Evolutionary conservation across 257 asterid species (phyloP).

Genomic region (Mitragyna speciosa): DNA sequence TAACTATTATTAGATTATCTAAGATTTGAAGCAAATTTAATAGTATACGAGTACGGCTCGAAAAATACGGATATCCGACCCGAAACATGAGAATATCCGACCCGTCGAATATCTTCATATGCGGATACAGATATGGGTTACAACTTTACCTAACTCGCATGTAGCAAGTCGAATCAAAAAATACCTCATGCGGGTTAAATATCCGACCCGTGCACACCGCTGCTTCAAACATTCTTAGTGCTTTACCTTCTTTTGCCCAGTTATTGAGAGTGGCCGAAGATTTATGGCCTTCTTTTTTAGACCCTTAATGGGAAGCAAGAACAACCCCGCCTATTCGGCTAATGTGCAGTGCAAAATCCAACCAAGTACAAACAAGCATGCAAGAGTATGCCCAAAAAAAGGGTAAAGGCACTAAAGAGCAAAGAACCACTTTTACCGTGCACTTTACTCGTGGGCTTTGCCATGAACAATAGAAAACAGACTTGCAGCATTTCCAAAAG

Average conservation of each 20-base stretch:
- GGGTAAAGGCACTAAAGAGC: not conserved
- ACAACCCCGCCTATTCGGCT: not conserved
- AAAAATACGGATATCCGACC: too few species aligned
- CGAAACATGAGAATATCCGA: too few species aligned
- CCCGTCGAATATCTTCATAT: too few species aligned
- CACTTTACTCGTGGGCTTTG: conserved; percentile 13
- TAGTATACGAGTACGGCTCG: too few species aligned
- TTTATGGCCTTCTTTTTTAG: not conserved
- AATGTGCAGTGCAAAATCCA: not conserved
- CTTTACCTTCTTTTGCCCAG: not conserved
- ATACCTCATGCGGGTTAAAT: too few species aligned
- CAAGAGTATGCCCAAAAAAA: not conserved
- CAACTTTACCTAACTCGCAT: too few species aligned
- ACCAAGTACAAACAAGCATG: not conserved
- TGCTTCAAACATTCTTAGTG: not conserved
- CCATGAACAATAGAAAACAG: not conserved
- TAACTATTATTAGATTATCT: too few species aligned
- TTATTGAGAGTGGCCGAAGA: not conserved
- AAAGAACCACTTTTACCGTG: conserved; percentile 8
- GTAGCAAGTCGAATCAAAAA: too few species aligned
- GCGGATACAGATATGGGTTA: too few species aligned
- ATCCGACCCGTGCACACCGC: too few species aligned
- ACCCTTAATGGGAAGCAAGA: not conserved
- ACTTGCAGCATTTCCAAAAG: conserved; percentile 1
- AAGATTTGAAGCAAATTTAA: too few species aligned